Conservation (phyloP, 768 basidiomycete genomes). For the Hericium erinaceus region DNA sequence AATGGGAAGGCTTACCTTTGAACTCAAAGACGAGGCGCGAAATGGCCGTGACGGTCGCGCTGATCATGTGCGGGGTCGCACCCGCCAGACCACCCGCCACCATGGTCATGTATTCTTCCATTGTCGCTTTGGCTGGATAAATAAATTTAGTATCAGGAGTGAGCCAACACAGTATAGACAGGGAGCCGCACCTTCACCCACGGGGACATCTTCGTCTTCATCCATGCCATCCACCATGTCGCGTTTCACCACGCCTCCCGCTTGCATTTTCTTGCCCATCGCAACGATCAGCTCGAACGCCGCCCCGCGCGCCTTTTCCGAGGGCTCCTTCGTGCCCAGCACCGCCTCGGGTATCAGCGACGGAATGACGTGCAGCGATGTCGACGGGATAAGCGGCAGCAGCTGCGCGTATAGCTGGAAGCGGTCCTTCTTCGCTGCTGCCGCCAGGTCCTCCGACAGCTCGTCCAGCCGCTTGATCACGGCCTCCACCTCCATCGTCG, state of each 20-base stretch:
- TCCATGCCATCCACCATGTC: conserved; percentile 77
- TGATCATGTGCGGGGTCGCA: conserved; percentile 95
- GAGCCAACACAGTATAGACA: background rate
- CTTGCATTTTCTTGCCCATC: conserved; percentile 89
- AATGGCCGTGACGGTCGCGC: conserved; percentile 90
- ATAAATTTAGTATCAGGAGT: background rate
- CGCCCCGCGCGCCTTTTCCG: conserved; percentile 80
- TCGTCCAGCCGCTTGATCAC: conserved; percentile 61
- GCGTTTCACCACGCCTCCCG: conserved; percentile 76
- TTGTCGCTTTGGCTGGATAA: conserved; percentile 50
- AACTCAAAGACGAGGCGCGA: conserved; percentile 94
- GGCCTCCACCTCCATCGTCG: conserved; percentile 37
- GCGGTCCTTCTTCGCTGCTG: conserved; percentile 89
- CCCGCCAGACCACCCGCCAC: conserved; percentile 90
- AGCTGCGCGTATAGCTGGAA: conserved; percentile 65
- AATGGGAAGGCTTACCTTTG: conserved; percentile 54
- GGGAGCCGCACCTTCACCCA: background rate
- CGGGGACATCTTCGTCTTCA: conserved; percentile 40
- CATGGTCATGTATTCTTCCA: conserved; percentile 96
- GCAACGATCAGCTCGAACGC: conserved; percentile 86
- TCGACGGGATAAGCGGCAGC: conserved; percentile 56
- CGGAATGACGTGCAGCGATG: conserved; percentile 75
- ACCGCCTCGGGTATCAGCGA: conserved; percentile 90
- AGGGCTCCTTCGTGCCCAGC: conserved; percentile 93
- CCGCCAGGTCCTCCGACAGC: conserved; percentile 50